Conservation (phyloP, 2,329 filamentous ascomycete genomes). For the Calonectria hawksworthii region DNA sequence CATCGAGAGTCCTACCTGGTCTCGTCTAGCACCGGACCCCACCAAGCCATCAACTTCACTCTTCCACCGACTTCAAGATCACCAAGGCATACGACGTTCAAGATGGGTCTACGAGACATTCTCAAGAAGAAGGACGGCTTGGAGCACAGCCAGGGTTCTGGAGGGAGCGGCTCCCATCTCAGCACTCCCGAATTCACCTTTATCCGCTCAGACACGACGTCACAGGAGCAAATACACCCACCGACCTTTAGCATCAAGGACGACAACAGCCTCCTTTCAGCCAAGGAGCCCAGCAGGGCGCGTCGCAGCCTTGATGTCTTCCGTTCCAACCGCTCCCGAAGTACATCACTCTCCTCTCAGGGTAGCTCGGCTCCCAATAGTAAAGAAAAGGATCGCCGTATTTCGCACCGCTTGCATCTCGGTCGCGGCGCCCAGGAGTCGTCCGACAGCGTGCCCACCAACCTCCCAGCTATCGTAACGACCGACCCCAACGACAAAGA, state of each 20-base stretch:
- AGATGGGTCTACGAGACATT: conserved; percentile 67
- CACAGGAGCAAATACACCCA: conserved; percentile 83
- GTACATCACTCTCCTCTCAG: conserved; percentile 61
- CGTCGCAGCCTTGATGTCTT: conserved; percentile 63
- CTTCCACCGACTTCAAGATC: conserved; percentile 4
- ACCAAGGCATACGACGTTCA: conserved; percentile 8
- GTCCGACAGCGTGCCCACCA: conserved; percentile 81
- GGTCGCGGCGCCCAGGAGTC: conserved; percentile 68
- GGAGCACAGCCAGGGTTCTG: conserved; percentile 51
- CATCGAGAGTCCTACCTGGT: conserved; percentile 5
- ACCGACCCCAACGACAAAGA: conserved; percentile 60
- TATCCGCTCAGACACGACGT: conserved; percentile 85
- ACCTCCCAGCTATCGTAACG: conserved; percentile 81
- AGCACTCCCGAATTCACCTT: conserved; percentile 81
- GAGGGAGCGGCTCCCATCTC: conserved; percentile 54
- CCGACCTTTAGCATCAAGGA: conserved; percentile 57
- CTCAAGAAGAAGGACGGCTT: conserved; percentile 67
- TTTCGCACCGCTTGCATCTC: conserved; percentile 81
- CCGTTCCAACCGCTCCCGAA: conserved; percentile 61
- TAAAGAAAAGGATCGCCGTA: conserved; percentile 56
- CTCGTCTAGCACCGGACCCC: conserved; percentile 12
- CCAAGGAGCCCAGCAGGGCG: conserved; percentile 49
- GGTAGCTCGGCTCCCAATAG: conserved; percentile 50
- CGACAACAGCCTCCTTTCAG: conserved; percentile 44
- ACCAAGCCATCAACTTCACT: conserved; percentile 5